Base-by-base conservation (phyloP, 1,284 basidiomycete species). In the Apiotrichum porosum region DNA sequence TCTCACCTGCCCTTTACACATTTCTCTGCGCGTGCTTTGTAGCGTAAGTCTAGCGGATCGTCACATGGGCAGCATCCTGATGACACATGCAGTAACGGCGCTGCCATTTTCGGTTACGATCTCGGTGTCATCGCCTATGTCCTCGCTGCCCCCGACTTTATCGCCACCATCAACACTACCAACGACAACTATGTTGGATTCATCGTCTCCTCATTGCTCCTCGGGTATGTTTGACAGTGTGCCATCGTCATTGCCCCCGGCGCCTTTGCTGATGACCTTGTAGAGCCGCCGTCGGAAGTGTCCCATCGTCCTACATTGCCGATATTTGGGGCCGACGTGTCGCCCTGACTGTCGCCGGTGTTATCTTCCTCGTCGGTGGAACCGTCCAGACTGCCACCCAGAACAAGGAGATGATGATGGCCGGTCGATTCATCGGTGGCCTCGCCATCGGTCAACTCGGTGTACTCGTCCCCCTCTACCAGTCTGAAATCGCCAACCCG, bases 21-120 rank as follows among this genome's bases (percentile, higher is more conserved):
- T 81, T 80, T 76, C 69, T 82, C 6, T 82, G 80, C 59, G 81
- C 80, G 22, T 73, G 81, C 46, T 83, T 83, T 53, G 81, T 79
- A 10, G 74, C 71, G 31, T 32, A 32, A 3, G 34, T 36, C 4
- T 5, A 5, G 9, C 21, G n/a, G n/a, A n/a, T n/a, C n/a, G n/a
- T n/a, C n/a, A n/a, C 18, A 21, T 21, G 2, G 9, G 15, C 12
- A 4, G 18, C 19, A n/a, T n/a, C 17, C 17, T 19, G 9, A 17
- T 36, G 34, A 36, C 34, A 19, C 33, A 9, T 15, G n/a, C n/a
- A 63, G 61, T 17, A 54, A 64, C 36, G 66, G 66, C n/a, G 62
- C 65, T 5, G 52, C 56, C 33, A 61, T 65, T 22, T 73, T 74
- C 45, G 76, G 76, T 14, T 65, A 74, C 51, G 72, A 77, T 54